phyloP scores from a whole-genome alignment of 345 rosid species.

The Tarenaya hassleriana region DNA sequence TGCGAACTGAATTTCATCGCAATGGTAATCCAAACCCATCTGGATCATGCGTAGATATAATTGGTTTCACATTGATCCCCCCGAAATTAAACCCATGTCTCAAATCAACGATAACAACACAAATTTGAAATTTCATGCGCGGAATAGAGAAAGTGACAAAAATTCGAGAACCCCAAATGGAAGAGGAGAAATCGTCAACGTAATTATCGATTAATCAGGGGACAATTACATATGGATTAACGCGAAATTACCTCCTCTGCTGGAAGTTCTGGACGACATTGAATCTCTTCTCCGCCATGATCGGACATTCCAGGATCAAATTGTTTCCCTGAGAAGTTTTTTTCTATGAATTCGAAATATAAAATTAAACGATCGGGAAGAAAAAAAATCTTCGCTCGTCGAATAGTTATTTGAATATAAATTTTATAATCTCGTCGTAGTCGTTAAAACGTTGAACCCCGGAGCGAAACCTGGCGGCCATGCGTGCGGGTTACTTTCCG shows the following conservation, averaged over 20 bases:
- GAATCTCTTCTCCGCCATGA: too few species aligned
- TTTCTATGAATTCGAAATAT: too few species aligned
- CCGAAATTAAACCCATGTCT: background rate
- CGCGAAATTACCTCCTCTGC: conserved; percentile 31
- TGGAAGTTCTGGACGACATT: conserved; percentile 41
- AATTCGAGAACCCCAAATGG: conserved; percentile 12
- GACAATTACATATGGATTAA: conserved; percentile 24
- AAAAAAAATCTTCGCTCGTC: too few species aligned
- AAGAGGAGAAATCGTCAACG: conserved; percentile 36
- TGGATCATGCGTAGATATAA: too few species aligned
- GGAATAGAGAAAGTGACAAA: conserved; percentile 13
- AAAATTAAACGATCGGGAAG: too few species aligned
- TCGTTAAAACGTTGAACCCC: too few species aligned
- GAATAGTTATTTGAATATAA: too few species aligned
- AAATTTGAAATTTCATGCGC: conserved; percentile 6
- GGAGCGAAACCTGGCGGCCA: too few species aligned
- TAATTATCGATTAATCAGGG: conserved; percentile 27
- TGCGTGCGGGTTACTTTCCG: too few species aligned
- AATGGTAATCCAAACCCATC: conserved; percentile 6
- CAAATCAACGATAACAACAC: conserved; percentile 9
- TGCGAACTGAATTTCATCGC: background rate
- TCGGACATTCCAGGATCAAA: too few species aligned
- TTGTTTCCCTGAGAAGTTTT: too few species aligned
- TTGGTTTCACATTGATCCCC: conserved; percentile 1
- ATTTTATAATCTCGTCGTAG: too few species aligned